Percentiles rank a stretch among this genome's conserved stretches.
Evolutionary conservation across 192 early-diverging fungal species (phyloP).

Genomic region (Backusella australiensis): DNA sequence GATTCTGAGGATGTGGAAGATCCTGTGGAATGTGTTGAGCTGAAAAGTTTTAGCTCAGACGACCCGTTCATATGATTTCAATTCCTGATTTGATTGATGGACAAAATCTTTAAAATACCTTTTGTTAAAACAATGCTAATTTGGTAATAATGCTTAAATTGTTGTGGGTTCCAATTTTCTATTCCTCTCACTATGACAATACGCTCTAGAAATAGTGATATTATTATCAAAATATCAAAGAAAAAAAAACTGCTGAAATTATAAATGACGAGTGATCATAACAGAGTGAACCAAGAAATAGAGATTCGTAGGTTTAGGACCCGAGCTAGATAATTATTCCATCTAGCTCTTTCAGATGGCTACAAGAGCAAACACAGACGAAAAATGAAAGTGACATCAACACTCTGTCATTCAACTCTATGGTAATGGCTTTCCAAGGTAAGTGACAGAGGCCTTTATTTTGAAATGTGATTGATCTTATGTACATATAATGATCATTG

Average conservation of each 20-base stretch:
- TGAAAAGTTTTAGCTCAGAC: neutral
- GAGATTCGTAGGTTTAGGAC: neutral
- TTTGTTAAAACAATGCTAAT: neutral
- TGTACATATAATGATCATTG: neutral
- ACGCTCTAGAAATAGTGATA: too few relatives aligned
- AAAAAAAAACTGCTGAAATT: too few relatives aligned
- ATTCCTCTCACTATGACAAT: too few relatives aligned
- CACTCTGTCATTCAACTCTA: neutral
- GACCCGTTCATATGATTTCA: neutral
- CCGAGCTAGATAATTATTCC: neutral
- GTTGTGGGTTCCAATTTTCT: neutral
- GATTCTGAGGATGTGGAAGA: neutral
- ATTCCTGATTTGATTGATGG: neutral
- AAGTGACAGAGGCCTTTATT: neutral
- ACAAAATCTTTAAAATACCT: neutral
- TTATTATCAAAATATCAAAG: too few relatives aligned
- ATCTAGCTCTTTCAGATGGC: neutral
- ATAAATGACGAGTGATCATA: too few relatives aligned
- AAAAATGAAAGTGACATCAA: neutral
- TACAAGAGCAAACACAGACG: neutral
- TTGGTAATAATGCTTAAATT: neutral
- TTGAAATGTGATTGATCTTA: neutral
- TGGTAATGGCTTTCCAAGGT: neutral
- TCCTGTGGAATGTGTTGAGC: neutral
- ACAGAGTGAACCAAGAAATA: too few relatives aligned